phyloP scores from a whole-genome alignment of 306 rosid genomes.

The cucumber (Cucumis sativus) region DNA sequence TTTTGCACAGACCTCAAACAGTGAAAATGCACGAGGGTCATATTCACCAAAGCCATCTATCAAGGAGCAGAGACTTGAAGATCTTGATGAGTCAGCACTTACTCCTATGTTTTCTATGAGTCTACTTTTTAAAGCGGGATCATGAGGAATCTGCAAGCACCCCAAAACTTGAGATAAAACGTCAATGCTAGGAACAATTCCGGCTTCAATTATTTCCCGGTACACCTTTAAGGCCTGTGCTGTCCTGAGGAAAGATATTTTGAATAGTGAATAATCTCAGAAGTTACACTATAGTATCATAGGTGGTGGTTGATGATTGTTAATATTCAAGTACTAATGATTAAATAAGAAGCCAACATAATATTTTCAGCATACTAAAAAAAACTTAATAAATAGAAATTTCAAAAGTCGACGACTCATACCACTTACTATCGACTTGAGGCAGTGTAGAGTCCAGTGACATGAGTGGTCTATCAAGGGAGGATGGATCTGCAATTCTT shows the following conservation, averaged over 20 bases:
- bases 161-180: conserved; percentile 74
- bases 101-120: conserved; percentile 69
- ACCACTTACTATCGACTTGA: conserved; percentile 64
- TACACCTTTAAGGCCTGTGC: conserved; percentile 71
- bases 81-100: conserved; percentile 29
- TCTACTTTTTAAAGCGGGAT: conserved; percentile 37
- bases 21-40: conserved; percentile 81
- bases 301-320: background rate
- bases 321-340: background rate
- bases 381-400: conserved; percentile 11
- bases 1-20: conserved; percentile 68
- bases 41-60: conserved; percentile 89
- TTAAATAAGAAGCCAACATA: background rate
- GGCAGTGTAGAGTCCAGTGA: conserved; percentile 40
- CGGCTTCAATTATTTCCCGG: conserved; percentile 60
- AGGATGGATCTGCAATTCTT: conserved; percentile 57
- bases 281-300: background rate
- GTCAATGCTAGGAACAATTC: conserved; percentile 56
- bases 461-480: conserved; percentile 53
- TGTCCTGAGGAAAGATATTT: conserved; percentile 44
- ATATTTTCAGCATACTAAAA: background rate
- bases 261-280: conserved; percentile 9
- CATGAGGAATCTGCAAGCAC: conserved; percentile 73
- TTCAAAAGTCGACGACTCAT: conserved; percentile 19
- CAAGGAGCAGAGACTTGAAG: conserved; percentile 60